These are phyloP conservation scores for Umbelopsis isabellina DNA, from an alignment of 192 early-diverging fungal species.

Conservation along the genomic window DNA sequence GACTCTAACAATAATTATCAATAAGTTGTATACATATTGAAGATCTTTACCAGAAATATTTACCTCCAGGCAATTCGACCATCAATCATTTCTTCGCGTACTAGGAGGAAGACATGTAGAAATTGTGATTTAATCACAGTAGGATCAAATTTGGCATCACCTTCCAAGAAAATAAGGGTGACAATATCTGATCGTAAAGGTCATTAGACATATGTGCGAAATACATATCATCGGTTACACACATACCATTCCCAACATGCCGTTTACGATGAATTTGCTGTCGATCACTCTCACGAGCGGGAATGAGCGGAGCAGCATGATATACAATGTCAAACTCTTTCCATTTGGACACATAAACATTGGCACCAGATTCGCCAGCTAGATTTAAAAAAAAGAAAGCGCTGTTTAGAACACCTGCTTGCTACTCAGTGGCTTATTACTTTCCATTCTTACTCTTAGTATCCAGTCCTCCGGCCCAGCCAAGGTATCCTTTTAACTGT, in stretches of 20 bases:
- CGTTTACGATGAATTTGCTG: conserved; percentile 70
- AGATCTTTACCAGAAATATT: too few species aligned
- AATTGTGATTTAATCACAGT: conserved; percentile 56
- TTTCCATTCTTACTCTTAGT: conserved; percentile 54
- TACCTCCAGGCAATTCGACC: conserved; percentile 37
- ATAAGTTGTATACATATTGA: too few species aligned
- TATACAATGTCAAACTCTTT: conserved; percentile 81
- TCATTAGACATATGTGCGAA: background rate
- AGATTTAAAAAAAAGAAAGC: background rate
- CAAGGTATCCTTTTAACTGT: conserved; percentile 71
- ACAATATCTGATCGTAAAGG: conserved; percentile 51
- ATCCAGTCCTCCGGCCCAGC: conserved; percentile 80
- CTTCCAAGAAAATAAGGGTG: conserved; percentile 60
- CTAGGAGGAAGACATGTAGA: conserved; percentile 56
- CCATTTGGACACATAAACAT: conserved; percentile 77
- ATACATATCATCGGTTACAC: background rate
- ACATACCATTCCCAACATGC: conserved; percentile 59
- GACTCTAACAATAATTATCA: conserved; percentile 30
- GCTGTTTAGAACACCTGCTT: background rate
- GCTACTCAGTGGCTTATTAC: background rate
- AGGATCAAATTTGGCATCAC: conserved; percentile 47
- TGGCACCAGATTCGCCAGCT: conserved; percentile 69
- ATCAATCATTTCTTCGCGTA: conserved; percentile 35
- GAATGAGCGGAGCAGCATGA: conserved; percentile 77
- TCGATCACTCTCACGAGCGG: conserved; percentile 61